Evolutionary conservation across 2,329 filamentous ascomycete genomes (phyloP).

Genomic region (Aschersonia sp.): DNA sequence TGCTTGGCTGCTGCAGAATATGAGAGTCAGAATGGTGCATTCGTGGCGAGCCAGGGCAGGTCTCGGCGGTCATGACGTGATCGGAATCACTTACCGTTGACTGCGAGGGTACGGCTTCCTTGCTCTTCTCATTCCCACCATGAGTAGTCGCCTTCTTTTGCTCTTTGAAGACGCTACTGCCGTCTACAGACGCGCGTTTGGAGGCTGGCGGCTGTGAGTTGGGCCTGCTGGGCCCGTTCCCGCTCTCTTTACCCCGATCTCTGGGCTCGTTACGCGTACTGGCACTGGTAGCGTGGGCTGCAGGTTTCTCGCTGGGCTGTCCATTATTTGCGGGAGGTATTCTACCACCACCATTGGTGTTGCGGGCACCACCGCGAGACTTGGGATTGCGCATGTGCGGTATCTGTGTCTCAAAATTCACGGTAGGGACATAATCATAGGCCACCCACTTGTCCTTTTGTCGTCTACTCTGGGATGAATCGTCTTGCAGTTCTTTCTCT

Average conservation of each 20-base stretch:
- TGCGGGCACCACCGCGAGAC: conserved; percentile 33
- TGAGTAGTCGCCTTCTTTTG: conserved; percentile 28
- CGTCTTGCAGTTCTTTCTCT: conserved; percentile 49
- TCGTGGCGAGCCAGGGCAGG: too few species aligned
- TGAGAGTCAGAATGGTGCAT: not conserved
- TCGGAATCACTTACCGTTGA: conserved; percentile 15
- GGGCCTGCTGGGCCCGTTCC: conserved; percentile 18
- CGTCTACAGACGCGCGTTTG: conserved; percentile 32
- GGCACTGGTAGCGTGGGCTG: conserved; percentile 11
- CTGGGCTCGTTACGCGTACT: conserved; percentile 19
- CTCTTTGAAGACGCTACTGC: conserved; percentile 20
- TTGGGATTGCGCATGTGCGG: conserved; percentile 37
- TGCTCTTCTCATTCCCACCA: conserved; percentile 23
- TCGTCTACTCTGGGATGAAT: conserved; percentile 29
- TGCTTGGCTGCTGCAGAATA: not conserved
- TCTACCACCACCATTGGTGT: conserved; percentile 19
- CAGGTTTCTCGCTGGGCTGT: conserved; percentile 22
- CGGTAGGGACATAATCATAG: conserved; percentile 69
- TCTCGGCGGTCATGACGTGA: too few species aligned
- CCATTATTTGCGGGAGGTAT: conserved; percentile 19
- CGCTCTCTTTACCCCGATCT: conserved; percentile 20
- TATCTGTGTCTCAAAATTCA: conserved; percentile 75
- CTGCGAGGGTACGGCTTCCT: conserved; percentile 18
- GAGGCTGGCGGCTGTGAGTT: conserved; percentile 20
- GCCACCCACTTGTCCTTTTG: conserved; percentile 79